A percentile compares a stretch with the other conserved stretches of the same genome.
Evolutionary conservation across 2,329 filamentous ascomycete species (phyloP).

Genomic region (Alternaria tenuissima): DNA sequence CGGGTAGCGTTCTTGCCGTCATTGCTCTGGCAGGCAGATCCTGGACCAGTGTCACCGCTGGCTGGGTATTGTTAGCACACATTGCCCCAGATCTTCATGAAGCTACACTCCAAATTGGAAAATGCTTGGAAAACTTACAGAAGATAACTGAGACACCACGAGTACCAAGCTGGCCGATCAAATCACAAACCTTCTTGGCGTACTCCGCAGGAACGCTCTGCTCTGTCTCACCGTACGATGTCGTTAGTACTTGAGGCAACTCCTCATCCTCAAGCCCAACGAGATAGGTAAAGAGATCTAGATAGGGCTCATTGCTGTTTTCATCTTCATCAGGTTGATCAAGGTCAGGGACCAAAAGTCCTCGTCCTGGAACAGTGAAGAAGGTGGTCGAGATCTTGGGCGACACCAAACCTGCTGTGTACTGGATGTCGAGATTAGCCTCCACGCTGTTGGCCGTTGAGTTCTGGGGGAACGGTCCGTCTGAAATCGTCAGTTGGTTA

Average conservation of each 20-base stretch:
- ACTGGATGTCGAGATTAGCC: conserved; percentile 61
- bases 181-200: conserved; percentile 49
- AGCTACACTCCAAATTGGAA: not conserved
- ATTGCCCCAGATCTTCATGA: not conserved
- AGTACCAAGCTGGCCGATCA: conserved; percentile 52
- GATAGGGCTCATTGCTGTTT: conserved; percentile 59
- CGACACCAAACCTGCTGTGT: conserved; percentile 56
- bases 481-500: conserved; percentile 6
- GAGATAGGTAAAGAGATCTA: conserved; percentile 52
- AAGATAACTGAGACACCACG: conserved; percentile 53
- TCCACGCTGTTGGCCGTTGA: conserved; percentile 54
- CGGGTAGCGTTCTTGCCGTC: conserved; percentile 55
- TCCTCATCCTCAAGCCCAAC: conserved; percentile 42
- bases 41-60: conserved; percentile 52
- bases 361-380: conserved; percentile 59
- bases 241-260: conserved; percentile 50
- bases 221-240: conserved; percentile 53
- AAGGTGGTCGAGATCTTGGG: conserved; percentile 55
- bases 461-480: conserved; percentile 47
- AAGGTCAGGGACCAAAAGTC: conserved; percentile 57
- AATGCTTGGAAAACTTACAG: conserved; percentile 11
- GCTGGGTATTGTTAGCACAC: conserved; percentile 12
- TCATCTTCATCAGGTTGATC: conserved; percentile 54
- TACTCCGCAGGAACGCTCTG: conserved; percentile 50
- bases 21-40: conserved; percentile 56